phyloP scores from a whole-genome alignment of 331 rosid genomes.

The Cydonia oblonga region DNA sequence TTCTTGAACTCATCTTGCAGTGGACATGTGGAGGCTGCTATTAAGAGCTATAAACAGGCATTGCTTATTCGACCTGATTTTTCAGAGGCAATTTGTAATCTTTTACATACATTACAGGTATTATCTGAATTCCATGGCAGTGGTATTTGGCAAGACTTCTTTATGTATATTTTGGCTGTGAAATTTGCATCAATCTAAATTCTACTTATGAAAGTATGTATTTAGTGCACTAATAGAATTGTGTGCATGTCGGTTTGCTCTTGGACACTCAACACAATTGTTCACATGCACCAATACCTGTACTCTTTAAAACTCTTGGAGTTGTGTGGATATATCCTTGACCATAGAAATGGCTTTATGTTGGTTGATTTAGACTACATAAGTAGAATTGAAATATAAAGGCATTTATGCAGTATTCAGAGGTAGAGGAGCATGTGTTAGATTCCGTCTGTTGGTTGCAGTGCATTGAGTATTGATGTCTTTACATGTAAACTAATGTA shows the following conservation, averaged over 20 bases:
- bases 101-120: conserved; percentile 92
- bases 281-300: not conserved
- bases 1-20: conserved; percentile 27
- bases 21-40: conserved; percentile 90
- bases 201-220: not conserved
- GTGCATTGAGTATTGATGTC: not conserved
- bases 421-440: too few species aligned
- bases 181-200: not conserved
- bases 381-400: too few species aligned
- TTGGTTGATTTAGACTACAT: not conserved
- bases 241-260: not conserved
- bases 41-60: conserved; percentile 83
- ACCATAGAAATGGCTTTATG: not conserved
- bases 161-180: too few species aligned
- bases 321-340: not conserved
- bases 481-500: not conserved
- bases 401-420: too few species aligned
- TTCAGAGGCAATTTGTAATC: conserved; percentile 99
- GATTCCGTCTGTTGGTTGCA: not conserved
- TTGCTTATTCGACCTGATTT: conserved; percentile 72
- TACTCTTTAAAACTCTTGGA: not conserved
- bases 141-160: not conserved
- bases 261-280: not conserved
- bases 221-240: not conserved
- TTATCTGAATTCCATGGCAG: not conserved